phyloP scores from a whole-genome alignment of 768 basidiomycete genomes.

The Pleurotus sapidus region DNA sequence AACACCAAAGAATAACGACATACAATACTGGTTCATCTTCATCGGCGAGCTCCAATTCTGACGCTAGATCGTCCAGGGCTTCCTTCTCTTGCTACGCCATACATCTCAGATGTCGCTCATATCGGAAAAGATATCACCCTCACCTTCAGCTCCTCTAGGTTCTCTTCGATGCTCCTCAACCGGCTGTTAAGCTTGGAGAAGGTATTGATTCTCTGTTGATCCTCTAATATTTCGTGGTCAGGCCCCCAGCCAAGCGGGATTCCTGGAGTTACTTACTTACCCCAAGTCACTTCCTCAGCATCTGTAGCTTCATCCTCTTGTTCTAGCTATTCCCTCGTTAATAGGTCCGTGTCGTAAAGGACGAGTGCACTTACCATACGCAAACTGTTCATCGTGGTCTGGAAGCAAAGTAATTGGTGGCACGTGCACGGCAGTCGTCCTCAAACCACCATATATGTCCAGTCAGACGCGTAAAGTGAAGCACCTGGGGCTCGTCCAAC shows the following conservation, averaged over 20 bases:
- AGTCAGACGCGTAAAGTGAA: too few species aligned
- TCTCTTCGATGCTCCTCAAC: constrained; percentile 67
- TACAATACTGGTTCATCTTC: constrained; percentile 80
- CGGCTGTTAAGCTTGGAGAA: constrained; percentile 92
- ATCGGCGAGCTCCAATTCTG: constrained; percentile 86
- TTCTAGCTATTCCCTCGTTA: constrained; percentile 46
- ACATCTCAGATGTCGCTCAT: too few species aligned
- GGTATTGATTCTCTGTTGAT: constrained; percentile 87
- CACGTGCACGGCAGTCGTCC: neutral
- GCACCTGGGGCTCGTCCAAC: too few species aligned
- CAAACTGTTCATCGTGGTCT: constrained; percentile 37
- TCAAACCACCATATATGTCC: neutral
- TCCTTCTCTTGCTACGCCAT: constrained; percentile 84
- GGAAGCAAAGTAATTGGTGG: neutral
- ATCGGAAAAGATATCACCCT: constrained; percentile 8
- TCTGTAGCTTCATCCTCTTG: constrained; percentile 78
- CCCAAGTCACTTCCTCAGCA: constrained; percentile 81
- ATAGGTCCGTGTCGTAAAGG: constrained; percentile 2
- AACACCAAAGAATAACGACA: constrained; percentile 19
- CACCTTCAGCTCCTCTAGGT: constrained; percentile 73
- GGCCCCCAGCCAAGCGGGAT: constrained; percentile 9
- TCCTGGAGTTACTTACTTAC: constrained; percentile 37
- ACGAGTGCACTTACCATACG: constrained; percentile 47
- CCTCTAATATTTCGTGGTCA: constrained; percentile 39
- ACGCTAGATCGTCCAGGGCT: constrained; percentile 83